Percentiles rank a stretch among this genome's conserved stretches.
phyloP scores from a whole-genome alignment of 2,329 filamentous ascomycete species.

The Colletotrichum simmondsii region DNA sequence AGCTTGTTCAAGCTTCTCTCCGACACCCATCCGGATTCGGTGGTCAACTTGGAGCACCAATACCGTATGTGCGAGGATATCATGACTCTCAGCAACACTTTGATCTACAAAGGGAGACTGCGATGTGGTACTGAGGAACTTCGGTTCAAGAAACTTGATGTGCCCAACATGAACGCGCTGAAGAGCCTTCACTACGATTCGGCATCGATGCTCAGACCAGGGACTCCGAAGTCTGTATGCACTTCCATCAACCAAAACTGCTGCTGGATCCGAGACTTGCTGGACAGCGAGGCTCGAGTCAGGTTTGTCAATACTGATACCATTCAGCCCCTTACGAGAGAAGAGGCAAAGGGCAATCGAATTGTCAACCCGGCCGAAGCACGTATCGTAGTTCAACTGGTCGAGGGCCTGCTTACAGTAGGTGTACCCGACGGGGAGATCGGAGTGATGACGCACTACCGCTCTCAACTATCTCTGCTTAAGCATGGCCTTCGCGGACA shows the following conservation, averaged over 20 bases:
- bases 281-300: slow-evolving; percentile 78
- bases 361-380: slow-evolving; percentile 92
- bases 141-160: slow-evolving; percentile 72
- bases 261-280: slow-evolving; percentile 83
- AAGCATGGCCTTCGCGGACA: slow-evolving; percentile 75
- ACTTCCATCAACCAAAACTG: slow-evolving; percentile 54
- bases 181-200: slow-evolving; percentile 68
- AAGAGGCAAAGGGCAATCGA: slow-evolving; percentile 82
- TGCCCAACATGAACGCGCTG: slow-evolving; percentile 75
- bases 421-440: slow-evolving; percentile 83
- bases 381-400: slow-evolving; percentile 80
- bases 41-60: slow-evolving; percentile 93
- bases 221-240: slow-evolving; percentile 65
- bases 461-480: slow-evolving; percentile 87
- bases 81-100: slow-evolving; percentile 90
- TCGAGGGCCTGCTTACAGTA: slow-evolving; percentile 78
- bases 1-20: slow-evolving; percentile 95
- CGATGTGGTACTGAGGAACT: slow-evolving; percentile 88
- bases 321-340: slow-evolving; percentile 71
- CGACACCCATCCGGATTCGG: slow-evolving; percentile 85
- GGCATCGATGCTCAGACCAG: slow-evolving; percentile 52
- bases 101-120: slow-evolving; percentile 92
- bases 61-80: slow-evolving; percentile 99
- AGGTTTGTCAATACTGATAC: slow-evolving; percentile 91
- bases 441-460: slow-evolving; percentile 96